Evolutionary conservation across 345 rosid species (phyloP).

Genomic region (Camelina neglecta): DNA sequence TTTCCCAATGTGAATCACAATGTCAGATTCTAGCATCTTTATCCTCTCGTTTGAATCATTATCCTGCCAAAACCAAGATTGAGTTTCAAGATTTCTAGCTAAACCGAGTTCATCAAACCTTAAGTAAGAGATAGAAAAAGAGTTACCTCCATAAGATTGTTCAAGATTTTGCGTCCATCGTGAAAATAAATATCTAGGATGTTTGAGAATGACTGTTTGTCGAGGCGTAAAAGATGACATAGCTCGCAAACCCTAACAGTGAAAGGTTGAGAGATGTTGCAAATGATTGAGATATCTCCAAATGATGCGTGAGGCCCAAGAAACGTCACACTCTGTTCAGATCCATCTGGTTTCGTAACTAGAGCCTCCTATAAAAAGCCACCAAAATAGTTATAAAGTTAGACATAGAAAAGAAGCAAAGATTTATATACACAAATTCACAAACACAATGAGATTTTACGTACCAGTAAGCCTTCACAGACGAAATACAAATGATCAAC

Average conservation of each 20-base stretch:
- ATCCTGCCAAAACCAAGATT: slow-evolving; percentile 53
- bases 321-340: slow-evolving; percentile 61
- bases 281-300: slow-evolving; percentile 88
- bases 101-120: neutral
- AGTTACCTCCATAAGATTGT: slow-evolving; percentile 83
- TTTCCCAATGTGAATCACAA: slow-evolving; percentile 82
- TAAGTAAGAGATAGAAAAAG: neutral
- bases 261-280: slow-evolving; percentile 95
- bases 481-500: slow-evolving; percentile 95
- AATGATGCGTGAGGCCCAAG: slow-evolving; percentile 69
- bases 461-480: slow-evolving; percentile 87
- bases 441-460: slow-evolving; percentile 20
- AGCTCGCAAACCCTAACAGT: slow-evolving; percentile 78
- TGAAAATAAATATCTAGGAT: slow-evolving; percentile 89
- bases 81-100: neutral
- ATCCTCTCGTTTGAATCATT: slow-evolving; percentile 68
- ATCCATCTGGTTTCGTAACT: slow-evolving; percentile 67
- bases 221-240: slow-evolving; percentile 82
- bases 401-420: slow-evolving; percentile 5
- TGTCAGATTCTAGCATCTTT: slow-evolving; percentile 80
- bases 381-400: neutral
- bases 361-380: slow-evolving; percentile 64
- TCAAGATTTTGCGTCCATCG: slow-evolving; percentile 81
- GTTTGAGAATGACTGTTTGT: slow-evolving; percentile 81
- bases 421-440: slow-evolving; percentile 21